phyloP scores from a whole-genome alignment of 257 asterid genomes.

The Marsdenia floribunda region DNA sequence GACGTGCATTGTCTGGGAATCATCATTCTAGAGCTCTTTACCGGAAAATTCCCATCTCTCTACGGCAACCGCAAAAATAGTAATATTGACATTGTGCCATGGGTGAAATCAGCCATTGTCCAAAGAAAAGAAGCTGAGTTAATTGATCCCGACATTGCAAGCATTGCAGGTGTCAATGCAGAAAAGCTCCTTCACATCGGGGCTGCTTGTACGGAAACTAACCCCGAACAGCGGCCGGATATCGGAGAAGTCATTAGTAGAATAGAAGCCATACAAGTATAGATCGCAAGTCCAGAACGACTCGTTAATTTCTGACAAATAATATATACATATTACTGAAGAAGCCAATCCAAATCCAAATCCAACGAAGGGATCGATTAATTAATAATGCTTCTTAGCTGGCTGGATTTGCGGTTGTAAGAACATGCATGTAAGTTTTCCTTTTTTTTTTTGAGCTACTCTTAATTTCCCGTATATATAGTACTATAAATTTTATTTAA shows the following conservation, averaged over 20 bases:
- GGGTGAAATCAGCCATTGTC: constrained; percentile 46
- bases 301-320: too few relatives aligned
- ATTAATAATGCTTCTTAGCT: too few relatives aligned
- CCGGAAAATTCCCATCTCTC: constrained; percentile 60
- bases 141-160: constrained; percentile 44
- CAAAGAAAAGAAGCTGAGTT: constrained; percentile 48
- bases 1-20: constrained; percentile 69
- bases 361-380: too few relatives aligned
- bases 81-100: constrained; percentile 54
- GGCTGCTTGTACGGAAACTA: constrained; percentile 50
- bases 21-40: constrained; percentile 65
- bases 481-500: too few relatives aligned
- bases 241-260: constrained; percentile 46
- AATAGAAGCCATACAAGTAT: constrained; percentile 33
- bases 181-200: constrained; percentile 47
- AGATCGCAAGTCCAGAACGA: constrained; percentile 16
- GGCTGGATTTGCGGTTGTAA: too few relatives aligned
- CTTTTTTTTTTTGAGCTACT: too few relatives aligned
- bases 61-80: constrained; percentile 42
- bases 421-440: too few relatives aligned
- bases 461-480: too few relatives aligned
- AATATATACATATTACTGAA: too few relatives aligned
- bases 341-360: too few relatives aligned
- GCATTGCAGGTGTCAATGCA: constrained; percentile 20
- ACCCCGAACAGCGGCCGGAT: constrained; percentile 46